A percentile compares a stretch with the other conserved stretches of the same genome.
These are phyloP conservation scores for Euphorbia schlechtendalii DNA, from an alignment of 441 rosid species.

Conservation along the genomic window DNA sequence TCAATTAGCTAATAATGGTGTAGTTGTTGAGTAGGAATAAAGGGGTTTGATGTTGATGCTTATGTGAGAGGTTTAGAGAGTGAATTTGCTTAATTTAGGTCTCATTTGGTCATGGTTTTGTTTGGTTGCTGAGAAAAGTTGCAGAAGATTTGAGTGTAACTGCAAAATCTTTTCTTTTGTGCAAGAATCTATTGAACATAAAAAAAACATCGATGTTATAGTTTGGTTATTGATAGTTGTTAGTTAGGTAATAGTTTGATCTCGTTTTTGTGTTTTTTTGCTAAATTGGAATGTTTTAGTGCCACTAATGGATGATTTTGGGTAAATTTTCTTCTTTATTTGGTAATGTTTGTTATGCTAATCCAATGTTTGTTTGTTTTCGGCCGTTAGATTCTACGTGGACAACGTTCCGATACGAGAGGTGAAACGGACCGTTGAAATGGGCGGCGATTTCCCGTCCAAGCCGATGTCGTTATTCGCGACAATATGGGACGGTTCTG, in stretches of 20 bases:
- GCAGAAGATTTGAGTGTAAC: slow-evolving; percentile 1
- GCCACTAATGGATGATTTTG: not conserved
- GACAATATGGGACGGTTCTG: slow-evolving; percentile 92
- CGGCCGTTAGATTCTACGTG: slow-evolving; percentile 55
- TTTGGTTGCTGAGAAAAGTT: slow-evolving; percentile 18
- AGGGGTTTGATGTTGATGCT: slow-evolving; percentile 19
- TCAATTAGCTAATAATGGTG: slow-evolving; percentile 7
- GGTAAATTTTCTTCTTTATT: not conserved
- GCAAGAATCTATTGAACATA: slow-evolving; percentile 2
- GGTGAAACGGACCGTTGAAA: slow-evolving; percentile 47
- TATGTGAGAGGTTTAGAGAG: not conserved
- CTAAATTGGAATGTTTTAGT: not conserved
- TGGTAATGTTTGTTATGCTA: not conserved
- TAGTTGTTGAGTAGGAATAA: too few species aligned
- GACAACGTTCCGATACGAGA: slow-evolving; percentile 69
- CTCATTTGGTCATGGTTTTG: slow-evolving; percentile 14
- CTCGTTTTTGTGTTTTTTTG: not conserved
- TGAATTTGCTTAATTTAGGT: slow-evolving; percentile 22
- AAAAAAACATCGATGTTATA: too few species aligned
- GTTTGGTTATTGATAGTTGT: too few species aligned
- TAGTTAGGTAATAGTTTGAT: too few species aligned
- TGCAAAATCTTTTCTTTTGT: not conserved
- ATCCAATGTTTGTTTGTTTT: slow-evolving; percentile 11
- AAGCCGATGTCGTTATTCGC: slow-evolving; percentile 91
- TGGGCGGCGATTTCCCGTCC: slow-evolving; percentile 82